Evolutionary conservation across 1,139 yeast species (phyloP).

Genomic region (Scheffersomyces titani): DNA sequence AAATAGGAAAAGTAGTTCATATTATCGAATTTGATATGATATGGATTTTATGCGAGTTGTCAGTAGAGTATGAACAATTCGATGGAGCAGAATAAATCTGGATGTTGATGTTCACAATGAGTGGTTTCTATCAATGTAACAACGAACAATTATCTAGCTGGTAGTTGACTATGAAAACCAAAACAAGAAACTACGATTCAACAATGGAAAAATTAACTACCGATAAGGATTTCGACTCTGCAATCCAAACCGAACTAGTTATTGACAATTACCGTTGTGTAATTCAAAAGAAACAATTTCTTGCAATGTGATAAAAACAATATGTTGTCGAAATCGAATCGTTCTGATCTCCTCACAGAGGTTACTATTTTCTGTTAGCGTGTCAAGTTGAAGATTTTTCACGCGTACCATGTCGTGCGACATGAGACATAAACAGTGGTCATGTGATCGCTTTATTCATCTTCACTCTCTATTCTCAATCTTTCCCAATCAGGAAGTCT

Average conservation of each 20-base stretch:
- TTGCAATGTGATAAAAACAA: background rate
- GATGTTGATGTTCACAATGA: no score
- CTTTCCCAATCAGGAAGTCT: slow-evolving; percentile 19
- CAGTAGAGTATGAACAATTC: background rate
- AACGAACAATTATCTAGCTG: background rate
- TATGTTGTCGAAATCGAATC: background rate
- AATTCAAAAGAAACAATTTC: background rate
- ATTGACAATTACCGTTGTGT: background rate
- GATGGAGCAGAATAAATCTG: background rate
- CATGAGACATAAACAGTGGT: background rate
- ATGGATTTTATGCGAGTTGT: background rate
- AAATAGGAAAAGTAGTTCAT: background rate
- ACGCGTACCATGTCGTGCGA: slow-evolving; percentile 1
- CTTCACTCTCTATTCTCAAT: background rate
- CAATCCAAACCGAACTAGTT: background rate
- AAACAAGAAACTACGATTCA: background rate
- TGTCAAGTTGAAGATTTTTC: slow-evolving; percentile 8
- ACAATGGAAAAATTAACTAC: background rate
- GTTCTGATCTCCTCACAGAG: background rate
- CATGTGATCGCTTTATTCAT: background rate
- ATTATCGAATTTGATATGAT: background rate
- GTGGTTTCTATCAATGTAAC: background rate
- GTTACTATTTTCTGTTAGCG: slow-evolving; percentile 6
- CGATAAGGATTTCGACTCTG: background rate
- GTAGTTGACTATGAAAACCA: background rate